These are phyloP conservation scores for Candida saitoana DNA, from an alignment of 805 yeast genomes.

Conservation along the genomic window DNA sequence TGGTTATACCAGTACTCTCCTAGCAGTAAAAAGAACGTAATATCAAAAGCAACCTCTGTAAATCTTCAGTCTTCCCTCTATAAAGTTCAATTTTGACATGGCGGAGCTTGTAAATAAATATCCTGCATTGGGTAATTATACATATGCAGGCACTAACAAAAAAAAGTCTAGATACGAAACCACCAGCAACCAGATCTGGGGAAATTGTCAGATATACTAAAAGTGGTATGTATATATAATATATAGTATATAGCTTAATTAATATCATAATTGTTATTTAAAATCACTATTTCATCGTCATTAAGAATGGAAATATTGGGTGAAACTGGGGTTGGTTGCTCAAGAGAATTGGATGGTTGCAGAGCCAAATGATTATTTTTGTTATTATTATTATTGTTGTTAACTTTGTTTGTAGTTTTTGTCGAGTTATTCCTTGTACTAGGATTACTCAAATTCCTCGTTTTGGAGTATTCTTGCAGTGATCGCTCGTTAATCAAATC, in stretches of 20 bases:
- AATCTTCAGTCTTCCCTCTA: background rate
- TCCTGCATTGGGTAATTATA: background rate
- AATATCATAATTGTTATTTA: constrained; percentile 11
- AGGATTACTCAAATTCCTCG: constrained; percentile 6
- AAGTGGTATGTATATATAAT: background rate
- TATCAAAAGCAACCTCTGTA: background rate
- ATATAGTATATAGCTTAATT: background rate
- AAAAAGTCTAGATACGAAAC: too few species aligned
- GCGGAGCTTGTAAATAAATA: background rate
- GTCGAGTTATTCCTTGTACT: constrained; percentile 1
- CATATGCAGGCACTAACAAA: background rate
- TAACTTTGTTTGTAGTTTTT: background rate
- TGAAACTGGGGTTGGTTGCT: constrained; percentile 1
- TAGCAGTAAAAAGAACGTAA: too few species aligned
- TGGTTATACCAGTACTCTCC: too few species aligned
- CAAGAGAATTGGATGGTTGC: background rate
- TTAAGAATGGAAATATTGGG: constrained; percentile 15
- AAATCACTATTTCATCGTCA: constrained; percentile 20
- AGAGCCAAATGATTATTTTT: background rate
- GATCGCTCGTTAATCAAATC: background rate
- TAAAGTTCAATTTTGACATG: background rate
- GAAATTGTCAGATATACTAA: too few species aligned
- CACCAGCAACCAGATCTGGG: too few species aligned
- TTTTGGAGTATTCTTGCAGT: constrained; percentile 1
- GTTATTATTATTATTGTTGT: background rate